phyloP scores from a whole-genome alignment of 1,139 yeast genomes.

The Kodamaea alishanica region DNA sequence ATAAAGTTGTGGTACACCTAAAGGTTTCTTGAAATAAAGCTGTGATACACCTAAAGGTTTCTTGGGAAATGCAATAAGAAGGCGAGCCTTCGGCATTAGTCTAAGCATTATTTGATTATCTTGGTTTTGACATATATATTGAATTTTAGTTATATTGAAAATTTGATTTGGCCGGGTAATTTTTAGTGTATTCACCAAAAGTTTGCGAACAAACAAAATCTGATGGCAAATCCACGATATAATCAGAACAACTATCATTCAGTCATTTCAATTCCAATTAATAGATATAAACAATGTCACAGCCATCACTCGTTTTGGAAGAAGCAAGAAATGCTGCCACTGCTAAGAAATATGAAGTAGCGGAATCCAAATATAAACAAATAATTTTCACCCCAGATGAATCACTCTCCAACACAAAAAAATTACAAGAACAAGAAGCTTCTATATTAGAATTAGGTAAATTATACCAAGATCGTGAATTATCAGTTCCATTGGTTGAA shows the following conservation, averaged over 20 bases:
- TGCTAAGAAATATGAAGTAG: slow-evolving; percentile 46
- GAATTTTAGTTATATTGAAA: no score
- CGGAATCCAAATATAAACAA: slow-evolving; percentile 54
- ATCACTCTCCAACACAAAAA: slow-evolving; percentile 25
- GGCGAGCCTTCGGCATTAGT: no score
- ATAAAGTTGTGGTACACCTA: no score
- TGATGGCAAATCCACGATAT: no score
- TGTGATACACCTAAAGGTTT: no score
- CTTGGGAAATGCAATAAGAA: no score
- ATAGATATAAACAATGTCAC: slow-evolving; percentile 12
- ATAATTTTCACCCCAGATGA: slow-evolving; percentile 38
- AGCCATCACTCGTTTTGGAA: slow-evolving; percentile 35
- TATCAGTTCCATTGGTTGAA: slow-evolving; percentile 50
- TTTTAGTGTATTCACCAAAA: no score
- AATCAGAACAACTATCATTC: slow-evolving; percentile 3
- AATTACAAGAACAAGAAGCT: slow-evolving; percentile 52
- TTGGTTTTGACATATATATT: no score
- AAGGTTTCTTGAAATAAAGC: no score
- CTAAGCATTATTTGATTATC: no score
- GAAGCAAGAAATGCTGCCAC: slow-evolving; percentile 57
- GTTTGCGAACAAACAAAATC: no score
- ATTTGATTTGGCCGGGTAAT: no score
- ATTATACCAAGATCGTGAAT: slow-evolving; percentile 44
- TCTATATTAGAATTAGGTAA: slow-evolving; percentile 64
- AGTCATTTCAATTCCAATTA: background rate